Evolutionary conservation across 805 yeast species (phyloP), one percentile per base, ranked within the genome.

Genomic region (Kodamaea kaohsiungensis): DNA sequence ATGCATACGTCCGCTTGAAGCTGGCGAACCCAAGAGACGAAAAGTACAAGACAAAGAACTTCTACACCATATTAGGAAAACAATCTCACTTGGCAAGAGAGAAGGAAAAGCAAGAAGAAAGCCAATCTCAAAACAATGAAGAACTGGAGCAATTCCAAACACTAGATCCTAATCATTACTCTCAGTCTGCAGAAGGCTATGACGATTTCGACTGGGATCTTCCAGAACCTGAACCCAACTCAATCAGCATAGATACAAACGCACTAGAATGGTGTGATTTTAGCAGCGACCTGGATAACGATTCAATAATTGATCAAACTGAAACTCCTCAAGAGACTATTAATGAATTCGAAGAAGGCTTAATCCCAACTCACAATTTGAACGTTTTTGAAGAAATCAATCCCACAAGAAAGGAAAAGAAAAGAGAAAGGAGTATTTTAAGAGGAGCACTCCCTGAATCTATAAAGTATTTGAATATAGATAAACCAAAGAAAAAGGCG

Each of bases 401-500:
- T 13, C 18, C 47, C 3, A 37, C 39, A 37, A 37, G 16, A 13
- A 37, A 37, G 39, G 15, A 13, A 15, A 43, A 43, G 8, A 43
- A 37, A 45, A 71, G 64, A 52, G 70, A 70, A 45, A 70, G 64
- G 46, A 65, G 63, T 40, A 65, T 72, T 9, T 59, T 75, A 5
- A 55, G 65, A 30, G 79, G 79, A 0, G 72, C 69, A 1, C 59
- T 74, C 12, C 79, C 79, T 0, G 78, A 73, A 51, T 74, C 78
- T 2, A 73, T 76, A 3, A 73, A 69, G 53, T 54, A 76, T 18
- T 58, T 72, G 7, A 62, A 59, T 5, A 57, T 66, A 12, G 72
- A 63, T 47, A 64, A 64, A 43, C 54, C 57, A 22, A 59, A 42
- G 19, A 40, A 25, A 37, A 57, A 54, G 15, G 43, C 37, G 16